phyloP scores from a whole-genome alignment of 2,329 filamentous ascomycete genomes.

The Cytospora chrysosperma region DNA sequence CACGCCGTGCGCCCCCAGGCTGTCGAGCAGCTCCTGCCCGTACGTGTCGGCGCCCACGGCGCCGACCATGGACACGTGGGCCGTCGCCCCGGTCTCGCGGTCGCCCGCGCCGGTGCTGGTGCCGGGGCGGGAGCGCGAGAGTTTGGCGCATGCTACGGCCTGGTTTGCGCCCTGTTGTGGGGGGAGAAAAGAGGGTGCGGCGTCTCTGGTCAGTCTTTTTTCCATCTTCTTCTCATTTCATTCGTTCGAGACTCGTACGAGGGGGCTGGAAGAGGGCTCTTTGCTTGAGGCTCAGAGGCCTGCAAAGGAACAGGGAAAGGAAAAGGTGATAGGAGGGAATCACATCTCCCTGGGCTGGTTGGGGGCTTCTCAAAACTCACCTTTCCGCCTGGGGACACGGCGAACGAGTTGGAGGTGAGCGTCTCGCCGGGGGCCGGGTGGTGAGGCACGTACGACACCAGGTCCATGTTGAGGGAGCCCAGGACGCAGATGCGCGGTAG shows the following conservation, averaged over 20 bases:
- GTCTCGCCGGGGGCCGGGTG: conserved; percentile 86
- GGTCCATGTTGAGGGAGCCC: conserved; percentile 92
- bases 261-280: too few relatives aligned
- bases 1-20: conserved; percentile 61
- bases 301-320: too few relatives aligned
- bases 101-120: conserved; percentile 23
- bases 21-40: conserved; percentile 56
- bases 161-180: conserved; percentile 76
- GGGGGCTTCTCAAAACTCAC: background rate
- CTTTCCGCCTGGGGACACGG: conserved; percentile 84
- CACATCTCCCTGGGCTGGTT: too few relatives aligned
- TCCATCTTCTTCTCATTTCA: background rate
- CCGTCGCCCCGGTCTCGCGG: conserved; percentile 40
- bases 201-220: too few relatives aligned
- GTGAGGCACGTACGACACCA: conserved; percentile 83
- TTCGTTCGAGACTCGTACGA: too few relatives aligned
- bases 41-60: conserved; percentile 71
- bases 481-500: conserved; percentile 70
- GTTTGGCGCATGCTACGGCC: conserved; percentile 81
- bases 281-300: too few relatives aligned
- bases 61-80: conserved; percentile 66
- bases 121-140: conserved; percentile 55
- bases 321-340: too few relatives aligned
- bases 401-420: conserved; percentile 74
- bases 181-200: background rate